Evolutionary conservation across 1,284 basidiomycete genomes (phyloP).

Genomic region (Fomitopsis schrenkii): DNA sequence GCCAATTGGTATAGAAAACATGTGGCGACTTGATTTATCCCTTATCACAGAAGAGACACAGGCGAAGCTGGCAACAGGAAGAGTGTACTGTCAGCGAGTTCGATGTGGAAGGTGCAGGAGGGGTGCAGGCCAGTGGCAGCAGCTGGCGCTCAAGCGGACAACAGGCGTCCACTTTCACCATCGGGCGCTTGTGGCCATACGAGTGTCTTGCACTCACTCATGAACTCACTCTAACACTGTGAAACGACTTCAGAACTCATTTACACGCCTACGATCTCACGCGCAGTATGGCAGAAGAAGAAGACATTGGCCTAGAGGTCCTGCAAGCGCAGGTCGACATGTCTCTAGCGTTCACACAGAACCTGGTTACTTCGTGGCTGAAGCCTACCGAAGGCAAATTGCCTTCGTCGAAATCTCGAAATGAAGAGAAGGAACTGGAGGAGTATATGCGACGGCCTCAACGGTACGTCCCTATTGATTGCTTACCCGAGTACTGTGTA

Average conservation of each 20-base stretch:
- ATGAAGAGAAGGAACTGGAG: slow-evolving; percentile 54
- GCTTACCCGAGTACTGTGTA: slow-evolving; percentile 4
- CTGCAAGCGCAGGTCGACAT: slow-evolving; percentile 75
- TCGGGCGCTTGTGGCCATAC: no score
- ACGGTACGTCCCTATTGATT: slow-evolving; percentile 40
- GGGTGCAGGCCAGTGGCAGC: no score
- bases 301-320: slow-evolving; percentile 56
- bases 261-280: neutral
- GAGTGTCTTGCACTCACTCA: no score
- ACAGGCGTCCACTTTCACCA: no score
- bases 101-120: no score
- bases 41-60: no score
- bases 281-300: slow-evolving; percentile 23
- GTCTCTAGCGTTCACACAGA: slow-evolving; percentile 70
- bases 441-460: slow-evolving; percentile 64
- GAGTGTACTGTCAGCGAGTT: no score
- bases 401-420: slow-evolving; percentile 17
- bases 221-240: neutral
- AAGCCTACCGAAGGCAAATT: slow-evolving; percentile 38
- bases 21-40: no score
- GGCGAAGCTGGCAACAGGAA: neutral
- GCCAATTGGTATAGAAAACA: neutral
- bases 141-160: no score
- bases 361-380: slow-evolving; percentile 71
- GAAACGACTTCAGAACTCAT: neutral